Percentiles rank a stretch among this genome's conserved stretches.
Evolutionary conservation across 2,329 filamentous ascomycete genomes (phyloP).

Genomic region (Colletotrichum liaoningense): DNA sequence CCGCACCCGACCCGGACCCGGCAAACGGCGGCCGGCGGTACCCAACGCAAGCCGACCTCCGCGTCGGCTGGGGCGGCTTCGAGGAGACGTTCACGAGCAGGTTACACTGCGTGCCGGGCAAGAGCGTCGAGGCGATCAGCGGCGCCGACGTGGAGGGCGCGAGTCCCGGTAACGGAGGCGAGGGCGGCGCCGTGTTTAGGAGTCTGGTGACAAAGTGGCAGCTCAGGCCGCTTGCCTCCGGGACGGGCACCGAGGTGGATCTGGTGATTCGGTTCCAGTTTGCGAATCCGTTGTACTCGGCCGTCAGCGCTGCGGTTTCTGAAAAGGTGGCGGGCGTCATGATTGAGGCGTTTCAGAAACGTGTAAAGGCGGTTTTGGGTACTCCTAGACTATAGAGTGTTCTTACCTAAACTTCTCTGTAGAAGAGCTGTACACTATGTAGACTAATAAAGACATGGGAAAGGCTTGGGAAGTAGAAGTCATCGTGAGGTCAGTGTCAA

Average conservation of each 20-base stretch:
- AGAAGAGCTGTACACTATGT: background rate
- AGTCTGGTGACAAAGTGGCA: slow-evolving; percentile 79
- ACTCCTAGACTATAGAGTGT: slow-evolving; percentile 12
- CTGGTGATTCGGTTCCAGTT: slow-evolving; percentile 87
- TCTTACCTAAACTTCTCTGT: no score
- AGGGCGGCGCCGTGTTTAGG: slow-evolving; percentile 67
- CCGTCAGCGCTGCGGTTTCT: slow-evolving; percentile 83
- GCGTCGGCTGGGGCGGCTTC: slow-evolving; percentile 86
- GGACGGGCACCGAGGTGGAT: slow-evolving; percentile 73
- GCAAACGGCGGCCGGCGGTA: slow-evolving; percentile 59
- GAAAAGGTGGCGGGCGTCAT: slow-evolving; percentile 88
- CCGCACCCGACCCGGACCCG: slow-evolving; percentile 62
- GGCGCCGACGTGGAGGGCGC: slow-evolving; percentile 62
- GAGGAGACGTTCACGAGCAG: slow-evolving; percentile 86
- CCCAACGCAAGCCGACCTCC: slow-evolving; percentile 81
- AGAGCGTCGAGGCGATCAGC: slow-evolving; percentile 81
- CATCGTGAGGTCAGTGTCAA: background rate
- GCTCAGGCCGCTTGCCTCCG: slow-evolving; percentile 59
- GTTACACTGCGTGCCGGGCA: slow-evolving; percentile 80
- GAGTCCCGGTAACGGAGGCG: slow-evolving; percentile 24
- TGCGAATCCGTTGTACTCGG: slow-evolving; percentile 86
- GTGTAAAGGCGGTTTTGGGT: slow-evolving; percentile 71
- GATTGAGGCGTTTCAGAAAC: slow-evolving; percentile 92
- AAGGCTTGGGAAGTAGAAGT: background rate
- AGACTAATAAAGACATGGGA: background rate